A percentile compares a stretch with the other conserved stretches of the same genome.
These are phyloP conservation scores for Polyporus tsugae DNA, from an alignment of 1,284 basidiomycete species.

Conservation along the genomic window DNA sequence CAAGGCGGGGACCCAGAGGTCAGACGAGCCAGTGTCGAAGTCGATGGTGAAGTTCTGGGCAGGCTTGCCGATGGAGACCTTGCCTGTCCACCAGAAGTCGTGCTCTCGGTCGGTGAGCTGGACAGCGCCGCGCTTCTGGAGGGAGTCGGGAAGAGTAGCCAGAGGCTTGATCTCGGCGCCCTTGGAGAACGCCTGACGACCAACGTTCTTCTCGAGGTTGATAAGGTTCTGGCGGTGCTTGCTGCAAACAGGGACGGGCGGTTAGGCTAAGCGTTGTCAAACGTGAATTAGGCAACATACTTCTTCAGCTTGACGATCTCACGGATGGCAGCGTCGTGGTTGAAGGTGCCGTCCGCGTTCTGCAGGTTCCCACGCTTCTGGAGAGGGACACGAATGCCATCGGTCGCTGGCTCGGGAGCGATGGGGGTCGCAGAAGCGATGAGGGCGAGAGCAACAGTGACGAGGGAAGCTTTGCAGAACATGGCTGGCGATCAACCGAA, in stretches of 20 bases:
- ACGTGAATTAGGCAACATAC: conserved; percentile 17
- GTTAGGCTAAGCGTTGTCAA: not conserved
- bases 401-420: not conserved
- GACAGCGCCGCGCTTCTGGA: conserved; percentile 19
- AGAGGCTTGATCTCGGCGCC: conserved; percentile 22
- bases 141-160: conserved; percentile 13
- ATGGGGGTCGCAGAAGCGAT: conserved; percentile 31
- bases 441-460: conserved; percentile 10
- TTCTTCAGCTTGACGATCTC: conserved; percentile 33
- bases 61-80: conserved; percentile 29
- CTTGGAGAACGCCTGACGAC: conserved; percentile 19
- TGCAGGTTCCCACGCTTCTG: conserved; percentile 34
- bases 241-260: conserved; percentile 6
- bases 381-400: conserved; percentile 33
- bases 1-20: conserved; percentile 39
- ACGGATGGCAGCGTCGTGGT: conserved; percentile 28
- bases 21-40: conserved; percentile 40
- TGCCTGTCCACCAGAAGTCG: conserved; percentile 29
- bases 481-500: conserved; percentile 39
- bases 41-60: conserved; percentile 28
- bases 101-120: conserved; percentile 23
- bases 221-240: conserved; percentile 30
- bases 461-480: conserved; percentile 18
- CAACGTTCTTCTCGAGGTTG: conserved; percentile 35
- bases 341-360: conserved; percentile 37